Base-by-base conservation (phyloP, 2,329 filamentous ascomycete species). In the Colletotrichum nymphaeae region DNA sequence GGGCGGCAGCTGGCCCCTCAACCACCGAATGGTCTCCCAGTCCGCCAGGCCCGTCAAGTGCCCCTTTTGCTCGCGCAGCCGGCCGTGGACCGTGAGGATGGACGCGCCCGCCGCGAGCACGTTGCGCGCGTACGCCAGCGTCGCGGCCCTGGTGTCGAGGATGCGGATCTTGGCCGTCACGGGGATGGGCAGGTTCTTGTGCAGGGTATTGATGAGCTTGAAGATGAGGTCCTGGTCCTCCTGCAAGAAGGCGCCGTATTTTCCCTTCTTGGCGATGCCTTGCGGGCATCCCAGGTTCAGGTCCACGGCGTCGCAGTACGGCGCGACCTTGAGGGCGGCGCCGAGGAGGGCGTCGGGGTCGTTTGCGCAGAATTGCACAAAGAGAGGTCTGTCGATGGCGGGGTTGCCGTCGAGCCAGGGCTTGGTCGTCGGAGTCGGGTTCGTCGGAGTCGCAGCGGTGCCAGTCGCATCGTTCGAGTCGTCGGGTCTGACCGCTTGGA, bases 321-420 rank as follows among this genome's bases (percentile, higher is more conserved):
- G 94, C 5, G 93, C 92, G 0, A 95, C 95, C 74, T 92, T 88
- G 75, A 89, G 88, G 0, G 96, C 97, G 0, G 97, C 95, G 32
- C 88, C 88, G 60, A 98, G 90, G 24, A 98, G 88, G 66, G 93
- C 91, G n/a, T 93, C 89, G 0, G 95, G 91, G 73, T 97, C 92
- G 82, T 97, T 97, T 75, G 95, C 94, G 87, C 97, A 99, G 83
- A 99, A 99, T 80, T 99, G 97, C 3, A 98, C 96, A 78, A 98
- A 95, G 11, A 98, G 90, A 0, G 97, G 97, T 6, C 97, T 90
- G 83, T 99, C 97, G 73, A 95, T 86, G 16, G 87, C 80, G 0
- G 95, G 93, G 82, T 98, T 96, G 56, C 97, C 97, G 83, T 99
- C 97, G 30, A 98, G 92, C 82, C 91, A 94, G 6, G 84, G 82